Evolutionary conservation across 805 yeast species (phyloP).

Genomic region (Teunomyces atbi): DNA sequence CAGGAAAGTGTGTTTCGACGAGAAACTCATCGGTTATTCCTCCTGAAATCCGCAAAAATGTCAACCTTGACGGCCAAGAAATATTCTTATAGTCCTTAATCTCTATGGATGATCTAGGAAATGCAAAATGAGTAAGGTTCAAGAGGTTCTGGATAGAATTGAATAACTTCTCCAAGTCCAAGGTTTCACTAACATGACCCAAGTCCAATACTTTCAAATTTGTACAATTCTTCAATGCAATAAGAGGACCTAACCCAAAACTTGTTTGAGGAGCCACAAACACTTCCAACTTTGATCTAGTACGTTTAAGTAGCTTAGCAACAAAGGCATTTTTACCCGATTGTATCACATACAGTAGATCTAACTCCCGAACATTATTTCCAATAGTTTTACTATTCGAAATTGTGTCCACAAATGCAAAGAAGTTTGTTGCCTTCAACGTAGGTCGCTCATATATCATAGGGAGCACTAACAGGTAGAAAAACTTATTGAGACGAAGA

Average conservation of each 20-base stretch:
- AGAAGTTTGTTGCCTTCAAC: constrained; percentile 66
- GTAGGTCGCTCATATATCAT: constrained; percentile 62
- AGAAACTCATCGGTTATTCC: constrained; percentile 85
- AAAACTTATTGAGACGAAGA: constrained; percentile 57
- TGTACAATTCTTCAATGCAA: constrained; percentile 73
- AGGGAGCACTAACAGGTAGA: constrained; percentile 63
- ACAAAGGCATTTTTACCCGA: constrained; percentile 90
- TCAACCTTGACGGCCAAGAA: constrained; percentile 76
- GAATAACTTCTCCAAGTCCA: constrained; percentile 78
- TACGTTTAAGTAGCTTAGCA: constrained; percentile 76
- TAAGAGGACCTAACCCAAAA: constrained; percentile 86
- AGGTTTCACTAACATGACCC: constrained; percentile 85
- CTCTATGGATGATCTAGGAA: constrained; percentile 82
- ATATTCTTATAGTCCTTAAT: constrained; percentile 56
- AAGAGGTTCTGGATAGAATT: constrained; percentile 63
- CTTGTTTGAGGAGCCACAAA: constrained; percentile 94
- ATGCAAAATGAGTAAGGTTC: constrained; percentile 69
- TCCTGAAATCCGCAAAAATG: constrained; percentile 77
- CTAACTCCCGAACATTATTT: constrained; percentile 59
- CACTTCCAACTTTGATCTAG: constrained; percentile 59
- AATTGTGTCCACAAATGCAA: constrained; percentile 67
- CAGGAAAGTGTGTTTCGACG: constrained; percentile 66
- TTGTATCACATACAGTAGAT: constrained; percentile 78
- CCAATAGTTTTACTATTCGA: constrained; percentile 54
- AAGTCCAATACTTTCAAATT: constrained; percentile 67